phyloP scores from a whole-genome alignment of 257 asterid species.

The Echium plantagineum region DNA sequence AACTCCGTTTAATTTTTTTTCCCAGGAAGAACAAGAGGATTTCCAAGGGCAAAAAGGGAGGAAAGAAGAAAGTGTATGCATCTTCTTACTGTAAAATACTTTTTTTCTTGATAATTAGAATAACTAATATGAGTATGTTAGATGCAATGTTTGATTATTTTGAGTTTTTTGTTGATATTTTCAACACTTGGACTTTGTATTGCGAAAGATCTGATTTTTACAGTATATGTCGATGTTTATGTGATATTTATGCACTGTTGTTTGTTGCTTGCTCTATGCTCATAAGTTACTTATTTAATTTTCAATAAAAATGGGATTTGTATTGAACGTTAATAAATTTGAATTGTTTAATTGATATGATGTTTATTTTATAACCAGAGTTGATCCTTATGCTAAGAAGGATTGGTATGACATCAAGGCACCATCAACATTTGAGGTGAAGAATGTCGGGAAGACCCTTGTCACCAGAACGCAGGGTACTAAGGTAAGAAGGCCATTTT shows the following conservation, averaged over 20 bases:
- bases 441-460: constrained; percentile 47
- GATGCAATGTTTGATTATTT: too few species aligned
- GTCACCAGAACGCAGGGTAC: constrained; percentile 69
- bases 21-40: neutral
- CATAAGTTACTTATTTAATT: too few species aligned
- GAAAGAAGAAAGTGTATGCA: constrained; percentile 27
- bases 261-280: too few species aligned
- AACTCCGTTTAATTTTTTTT: constrained; percentile 1
- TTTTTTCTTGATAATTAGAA: too few species aligned
- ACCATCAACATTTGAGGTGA: constrained; percentile 36
- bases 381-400: constrained; percentile 53
- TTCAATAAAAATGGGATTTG: neutral
- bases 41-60: constrained; percentile 29
- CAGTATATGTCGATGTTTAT: too few species aligned
- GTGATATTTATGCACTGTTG: too few species aligned
- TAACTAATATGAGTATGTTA: too few species aligned
- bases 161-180: too few species aligned
- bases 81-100: neutral
- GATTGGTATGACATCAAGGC: constrained; percentile 68
- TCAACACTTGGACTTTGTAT: too few species aligned
- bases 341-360: neutral
- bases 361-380: constrained; percentile 11
- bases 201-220: too few species aligned
- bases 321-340: neutral
- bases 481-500: constrained; percentile 24